Conservation (phyloP, 176 grass and related monocot species). For the Hsuehochloa calcarea region DNA sequence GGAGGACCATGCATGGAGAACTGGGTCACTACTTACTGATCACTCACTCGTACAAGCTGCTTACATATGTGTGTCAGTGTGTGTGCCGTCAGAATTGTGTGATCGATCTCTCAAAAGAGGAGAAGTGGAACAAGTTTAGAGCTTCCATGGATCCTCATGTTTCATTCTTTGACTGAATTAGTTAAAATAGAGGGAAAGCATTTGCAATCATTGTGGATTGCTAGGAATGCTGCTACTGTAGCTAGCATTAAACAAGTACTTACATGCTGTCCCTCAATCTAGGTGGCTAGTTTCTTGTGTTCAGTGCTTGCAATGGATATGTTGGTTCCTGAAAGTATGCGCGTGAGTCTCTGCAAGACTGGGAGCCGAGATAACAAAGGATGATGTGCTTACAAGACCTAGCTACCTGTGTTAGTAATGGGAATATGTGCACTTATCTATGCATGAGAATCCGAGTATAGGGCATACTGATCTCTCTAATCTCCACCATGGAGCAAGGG, state of each 20-base stretch:
- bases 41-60: background rate
- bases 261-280: background rate
- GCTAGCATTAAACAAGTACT: background rate
- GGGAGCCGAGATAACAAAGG: background rate
- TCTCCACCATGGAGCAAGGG: background rate
- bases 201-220: background rate
- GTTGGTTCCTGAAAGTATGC: background rate
- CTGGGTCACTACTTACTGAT: conserved; percentile 17
- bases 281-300: conserved; percentile 2
- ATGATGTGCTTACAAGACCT: background rate
- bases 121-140: conserved; percentile 39
- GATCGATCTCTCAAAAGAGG: conserved; percentile 49
- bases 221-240: background rate
- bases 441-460: background rate
- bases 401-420: background rate
- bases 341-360: background rate
- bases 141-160: conserved; percentile 11
- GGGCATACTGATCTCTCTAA: background rate
- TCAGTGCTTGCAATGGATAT: conserved; percentile 10
- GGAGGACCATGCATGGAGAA: conserved; percentile 41
- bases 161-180: conserved; percentile 17
- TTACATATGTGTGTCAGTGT: background rate
- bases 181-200: background rate
- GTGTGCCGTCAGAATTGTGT: conserved; percentile 4
- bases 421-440: background rate